phyloP scores from a whole-genome alignment of 2,329 filamentous ascomycete genomes.

The Beauveria bassiana region DNA sequence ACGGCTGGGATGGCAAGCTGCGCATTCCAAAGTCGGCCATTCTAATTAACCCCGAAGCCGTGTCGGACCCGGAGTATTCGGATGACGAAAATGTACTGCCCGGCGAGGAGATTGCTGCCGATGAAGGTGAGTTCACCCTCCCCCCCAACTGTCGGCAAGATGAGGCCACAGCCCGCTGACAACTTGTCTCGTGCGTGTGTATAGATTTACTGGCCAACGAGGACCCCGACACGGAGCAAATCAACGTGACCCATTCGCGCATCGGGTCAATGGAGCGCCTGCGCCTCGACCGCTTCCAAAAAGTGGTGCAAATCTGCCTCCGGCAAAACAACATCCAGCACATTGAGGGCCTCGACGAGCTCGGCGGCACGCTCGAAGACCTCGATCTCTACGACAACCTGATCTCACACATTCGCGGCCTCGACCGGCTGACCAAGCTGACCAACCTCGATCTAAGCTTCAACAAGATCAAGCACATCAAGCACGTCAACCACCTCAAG shows the following conservation, averaged over 20 bases:
- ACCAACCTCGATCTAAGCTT: constrained; percentile 85
- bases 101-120: constrained; percentile 69
- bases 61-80: constrained; percentile 81
- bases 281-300: constrained; percentile 73
- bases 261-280: constrained; percentile 71
- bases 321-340: constrained; percentile 84
- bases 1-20: constrained; percentile 79
- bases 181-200: neutral
- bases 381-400: constrained; percentile 96
- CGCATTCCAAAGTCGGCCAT: constrained; percentile 56
- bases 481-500: constrained; percentile 69
- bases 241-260: constrained; percentile 84
- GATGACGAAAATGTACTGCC: constrained; percentile 60
- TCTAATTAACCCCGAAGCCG: constrained; percentile 69
- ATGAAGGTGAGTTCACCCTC: constrained; percentile 55
- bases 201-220: constrained; percentile 55
- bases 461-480: constrained; percentile 99
- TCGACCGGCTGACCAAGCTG: constrained; percentile 70
- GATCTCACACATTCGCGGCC: constrained; percentile 74
- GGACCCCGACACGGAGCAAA: constrained; percentile 60
- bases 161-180: neutral
- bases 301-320: constrained; percentile 72
- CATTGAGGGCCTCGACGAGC: constrained; percentile 63
- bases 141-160: too few species aligned
- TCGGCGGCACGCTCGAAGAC: constrained; percentile 65